These are phyloP conservation scores for Penicillium sp. DNA, from an alignment of 2,329 filamentous ascomycete genomes.

Conservation along the genomic window DNA sequence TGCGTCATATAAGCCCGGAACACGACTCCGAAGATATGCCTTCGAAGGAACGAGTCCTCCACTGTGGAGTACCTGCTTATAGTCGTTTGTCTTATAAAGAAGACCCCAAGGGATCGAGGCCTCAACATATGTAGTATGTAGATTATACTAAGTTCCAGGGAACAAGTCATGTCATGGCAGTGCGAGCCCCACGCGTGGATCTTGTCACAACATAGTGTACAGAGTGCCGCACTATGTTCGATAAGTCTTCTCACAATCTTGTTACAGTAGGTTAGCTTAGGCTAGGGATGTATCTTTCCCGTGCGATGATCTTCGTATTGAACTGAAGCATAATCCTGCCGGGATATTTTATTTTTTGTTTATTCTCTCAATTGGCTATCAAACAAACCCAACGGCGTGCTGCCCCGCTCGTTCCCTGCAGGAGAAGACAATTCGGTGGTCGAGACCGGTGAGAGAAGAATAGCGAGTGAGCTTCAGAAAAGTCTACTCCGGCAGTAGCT, in stretches of 20 bases:
- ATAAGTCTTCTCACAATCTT: no score
- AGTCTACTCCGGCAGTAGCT: no score
- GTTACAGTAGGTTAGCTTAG: no score
- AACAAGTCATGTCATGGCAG: neutral
- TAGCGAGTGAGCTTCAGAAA: no score
- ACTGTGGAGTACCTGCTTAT: neutral
- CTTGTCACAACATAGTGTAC: neutral
- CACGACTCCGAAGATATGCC: neutral
- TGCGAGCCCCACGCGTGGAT: neutral
- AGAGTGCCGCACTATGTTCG: neutral
- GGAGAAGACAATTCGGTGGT: neutral
- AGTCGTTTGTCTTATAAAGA: no score
- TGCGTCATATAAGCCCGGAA: neutral
- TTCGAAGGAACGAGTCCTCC: no score
- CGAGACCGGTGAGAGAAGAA: neutral
- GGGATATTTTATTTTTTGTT: no score
- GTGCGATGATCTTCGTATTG: no score
- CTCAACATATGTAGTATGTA: no score
- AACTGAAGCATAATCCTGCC: neutral
- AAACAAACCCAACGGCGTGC: neutral
- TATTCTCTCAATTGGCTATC: neutral
- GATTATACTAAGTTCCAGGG: neutral
- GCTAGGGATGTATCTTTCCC: no score
- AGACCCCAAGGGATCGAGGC: no score
- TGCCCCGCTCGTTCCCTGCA: conserved; percentile 2